A percentile compares a stretch with the other conserved stretches of the same genome.
These are phyloP conservation scores for Arachis hypogaea DNA, from an alignment of 306 rosid genomes.

Conservation along the genomic window DNA sequence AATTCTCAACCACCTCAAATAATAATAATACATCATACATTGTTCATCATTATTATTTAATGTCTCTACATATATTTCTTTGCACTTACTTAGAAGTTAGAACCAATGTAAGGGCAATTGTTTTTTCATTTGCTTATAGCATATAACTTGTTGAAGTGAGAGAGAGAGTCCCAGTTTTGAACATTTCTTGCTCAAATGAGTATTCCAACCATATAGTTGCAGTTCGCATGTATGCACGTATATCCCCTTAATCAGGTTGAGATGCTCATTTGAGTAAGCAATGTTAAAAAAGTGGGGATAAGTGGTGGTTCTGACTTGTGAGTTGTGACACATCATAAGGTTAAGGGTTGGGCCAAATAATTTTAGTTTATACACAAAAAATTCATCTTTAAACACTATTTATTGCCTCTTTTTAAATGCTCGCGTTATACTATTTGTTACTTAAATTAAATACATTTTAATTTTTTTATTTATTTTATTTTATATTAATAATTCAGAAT, in stretches of 20 bases:
- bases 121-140: not conserved
- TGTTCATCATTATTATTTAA: too few relatives aligned
- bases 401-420: too few relatives aligned
- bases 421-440: too few relatives aligned
- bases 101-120: not conserved
- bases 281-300: slow-evolving; percentile 50
- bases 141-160: not conserved
- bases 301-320: not conserved
- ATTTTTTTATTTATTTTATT: too few relatives aligned
- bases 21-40: too few relatives aligned
- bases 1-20: slow-evolving; percentile 21
- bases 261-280: slow-evolving; percentile 79
- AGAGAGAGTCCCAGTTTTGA: slow-evolving; percentile 46
- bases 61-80: too few relatives aligned
- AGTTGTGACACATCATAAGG: too few relatives aligned
- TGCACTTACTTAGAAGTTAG: not conserved
- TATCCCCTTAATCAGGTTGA: slow-evolving; percentile 30
- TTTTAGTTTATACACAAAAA: too few relatives aligned
- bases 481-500: too few relatives aligned
- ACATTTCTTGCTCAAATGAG: slow-evolving; percentile 99
- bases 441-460: too few relatives aligned
- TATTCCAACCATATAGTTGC: slow-evolving; percentile 63
- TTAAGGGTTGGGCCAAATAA: too few relatives aligned
- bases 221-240: not conserved
- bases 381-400: too few relatives aligned